These are phyloP conservation scores for Physaria fendleri DNA, from an alignment of 345 rosid species.

Conservation along the genomic window DNA sequence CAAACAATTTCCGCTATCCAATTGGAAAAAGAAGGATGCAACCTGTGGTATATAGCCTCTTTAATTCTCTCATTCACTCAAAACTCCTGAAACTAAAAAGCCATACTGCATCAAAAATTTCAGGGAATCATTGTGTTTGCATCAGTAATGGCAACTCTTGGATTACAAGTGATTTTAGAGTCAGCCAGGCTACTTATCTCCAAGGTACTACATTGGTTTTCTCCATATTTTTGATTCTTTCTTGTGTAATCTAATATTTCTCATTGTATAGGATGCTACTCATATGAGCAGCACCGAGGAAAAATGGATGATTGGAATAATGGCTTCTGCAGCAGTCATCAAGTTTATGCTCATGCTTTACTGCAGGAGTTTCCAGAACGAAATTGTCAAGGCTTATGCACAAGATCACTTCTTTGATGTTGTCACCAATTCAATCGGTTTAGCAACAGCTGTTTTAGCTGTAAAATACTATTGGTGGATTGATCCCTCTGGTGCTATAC, in stretches of 20 bases:
- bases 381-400: constrained; percentile 44
- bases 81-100: background rate
- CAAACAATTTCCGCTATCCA: constrained; percentile 61
- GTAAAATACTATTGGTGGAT: constrained; percentile 49
- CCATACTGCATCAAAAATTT: background rate
- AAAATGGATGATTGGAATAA: constrained; percentile 51
- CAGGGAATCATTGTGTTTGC: constrained; percentile 65
- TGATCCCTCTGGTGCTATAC: constrained; percentile 52
- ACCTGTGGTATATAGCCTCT: constrained; percentile 59
- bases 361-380: constrained; percentile 45
- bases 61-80: background rate
- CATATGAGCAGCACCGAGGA: constrained; percentile 31
- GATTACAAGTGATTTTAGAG: constrained; percentile 47
- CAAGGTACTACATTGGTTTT: constrained; percentile 21
- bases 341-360: constrained; percentile 48
- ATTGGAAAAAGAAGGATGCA: constrained; percentile 89
- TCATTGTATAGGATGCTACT: constrained; percentile 26
- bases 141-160: constrained; percentile 59
- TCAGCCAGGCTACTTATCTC: constrained; percentile 40
- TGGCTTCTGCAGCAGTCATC: constrained; percentile 36
- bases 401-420: constrained; percentile 56
- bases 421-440: constrained; percentile 48
- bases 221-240: background rate
- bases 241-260: background rate
- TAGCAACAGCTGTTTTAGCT: constrained; percentile 48